phyloP scores from a whole-genome alignment of 441 rosid species.

The Arabidopsis hybrid region DNA sequence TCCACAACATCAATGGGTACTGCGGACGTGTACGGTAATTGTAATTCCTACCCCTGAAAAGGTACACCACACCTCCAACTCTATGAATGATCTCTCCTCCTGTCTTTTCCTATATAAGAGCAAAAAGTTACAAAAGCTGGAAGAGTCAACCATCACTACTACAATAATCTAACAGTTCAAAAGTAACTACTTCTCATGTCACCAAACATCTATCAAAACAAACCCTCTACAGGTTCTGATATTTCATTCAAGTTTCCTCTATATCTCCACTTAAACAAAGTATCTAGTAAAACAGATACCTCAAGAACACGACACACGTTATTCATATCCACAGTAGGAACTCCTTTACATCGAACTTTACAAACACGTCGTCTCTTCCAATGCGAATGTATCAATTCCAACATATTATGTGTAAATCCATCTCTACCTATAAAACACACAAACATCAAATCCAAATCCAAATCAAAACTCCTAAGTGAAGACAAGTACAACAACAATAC shows the following conservation, averaged over 20 bases:
- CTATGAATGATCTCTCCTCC: slow-evolving; percentile 83
- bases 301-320: slow-evolving; percentile 85
- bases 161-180: background rate
- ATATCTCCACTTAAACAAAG: slow-evolving; percentile 1
- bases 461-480: background rate
- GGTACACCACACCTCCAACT: slow-evolving; percentile 81
- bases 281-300: slow-evolving; percentile 48
- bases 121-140: background rate
- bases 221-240: background rate
- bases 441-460: background rate
- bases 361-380: slow-evolving; percentile 85
- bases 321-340: slow-evolving; percentile 92
- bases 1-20: slow-evolving; percentile 92
- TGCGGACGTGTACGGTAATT: slow-evolving; percentile 75
- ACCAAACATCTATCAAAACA: background rate
- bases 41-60: slow-evolving; percentile 89
- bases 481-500: slow-evolving; percentile 30
- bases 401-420: slow-evolving; percentile 94
- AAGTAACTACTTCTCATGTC: background rate
- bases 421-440: slow-evolving; percentile 66
- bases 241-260: slow-evolving; percentile 9
- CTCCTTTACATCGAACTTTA: slow-evolving; percentile 86
- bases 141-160: slow-evolving; percentile 22
- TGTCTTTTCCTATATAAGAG: slow-evolving; percentile 65
- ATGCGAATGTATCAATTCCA: slow-evolving; percentile 85